Base-by-base conservation (phyloP, 1,284 basidiomycete genomes). In the Pyrrhoderma noxium region DNA sequence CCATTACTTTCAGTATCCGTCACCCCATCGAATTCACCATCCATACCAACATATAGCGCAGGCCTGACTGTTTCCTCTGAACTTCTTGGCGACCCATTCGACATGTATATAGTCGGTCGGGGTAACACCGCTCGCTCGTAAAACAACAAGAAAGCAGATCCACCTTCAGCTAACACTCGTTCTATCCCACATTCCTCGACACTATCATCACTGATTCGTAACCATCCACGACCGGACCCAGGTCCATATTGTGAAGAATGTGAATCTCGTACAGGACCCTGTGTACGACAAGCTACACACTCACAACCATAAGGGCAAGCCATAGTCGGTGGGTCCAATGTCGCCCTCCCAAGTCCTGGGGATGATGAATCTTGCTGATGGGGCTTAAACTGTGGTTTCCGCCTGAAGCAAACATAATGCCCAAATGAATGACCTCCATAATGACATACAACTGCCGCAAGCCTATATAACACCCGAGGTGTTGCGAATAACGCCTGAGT, bases 371-470 rank as follows among this genome's bases (percentile, higher is more conserved):
- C 53, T 45, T 23, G 55, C 44, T 11, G 56, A 47, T 27, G 52
- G 53, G 8, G 49, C 55, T 35, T 34, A 27, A 52, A 45, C 55
- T 73, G 72, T 0, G 91, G 91, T 65, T 85, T 86, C 36, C 93
- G 74, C n/a, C 93, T 75, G 64, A 82, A 93, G 57, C 88, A 90
- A 56, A 95, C 78, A 63, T 93, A 96, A 65, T 96, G 93, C 1
- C 93, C 93, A 61, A 87, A 93, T 4, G 82, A 85, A 62, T 94
- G 91, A 53, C 82, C 80, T 16, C 93, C 93, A 63, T 85, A 93
- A 67, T 96, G 93, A 59, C 91, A 89, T 8, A 96, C 90, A 23
- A 89, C 80, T 8, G 88, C 81, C 2, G 82, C 68, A 23, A 96
- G 77, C 35, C 89, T 79, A 65, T 95, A 96, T 34, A 93, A 70